Evolutionary conservation across 352 stramenopile species (phyloP), one percentile per base, ranked within the genome.

Genomic region (Thraustotheca clavata): DNA sequence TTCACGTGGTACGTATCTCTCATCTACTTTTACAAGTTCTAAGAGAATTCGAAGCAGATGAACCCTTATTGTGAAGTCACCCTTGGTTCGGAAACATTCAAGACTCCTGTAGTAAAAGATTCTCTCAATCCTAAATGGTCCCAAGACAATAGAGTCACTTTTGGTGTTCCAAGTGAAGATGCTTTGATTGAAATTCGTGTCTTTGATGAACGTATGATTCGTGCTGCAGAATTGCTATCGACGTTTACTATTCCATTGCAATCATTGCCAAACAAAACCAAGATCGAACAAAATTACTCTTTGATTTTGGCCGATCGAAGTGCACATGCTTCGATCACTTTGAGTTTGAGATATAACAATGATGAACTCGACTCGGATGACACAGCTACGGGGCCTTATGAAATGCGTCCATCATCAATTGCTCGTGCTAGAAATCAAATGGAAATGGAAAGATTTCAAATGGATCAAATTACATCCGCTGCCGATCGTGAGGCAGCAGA

Each of bases 111-210:
- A 11, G 79, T 92, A 18, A 89, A 88, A 60, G 76, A 77, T 48
- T 79, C 89, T 46, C 76, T 80, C 8, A 91, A 83, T 14, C 83
- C 83, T 16, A 79, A 89, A 11, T 92, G 81, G 83, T 84, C 86
- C 24, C 79, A 89, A 55, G 83, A 91, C 55, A 92, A 92, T 65
- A 86, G 76, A 4, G 83, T 80, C 32, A 88, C 81, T 9, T 92
- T 92, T 34, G 83, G 89, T 59, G 83, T 73, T 0, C 78, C 75
- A 2, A 80, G 65, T 48, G 78, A 92, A 52, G 81, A 91, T 32
- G 89, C 85, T 74, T 79, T 88, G 34, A 75, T 92, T 38, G 83
- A 92, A 61, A 80, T 92, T 36, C 83, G 83, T 57, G 76, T 92
- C 24, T 91, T 89, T 55, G 76, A 92, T 46, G 79, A 91, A 49